Percentiles rank a stretch among this genome's conserved stretches.
Evolutionary conservation across 257 asterid genomes (phyloP).

Genomic region (Solanum clarkiae): DNA sequence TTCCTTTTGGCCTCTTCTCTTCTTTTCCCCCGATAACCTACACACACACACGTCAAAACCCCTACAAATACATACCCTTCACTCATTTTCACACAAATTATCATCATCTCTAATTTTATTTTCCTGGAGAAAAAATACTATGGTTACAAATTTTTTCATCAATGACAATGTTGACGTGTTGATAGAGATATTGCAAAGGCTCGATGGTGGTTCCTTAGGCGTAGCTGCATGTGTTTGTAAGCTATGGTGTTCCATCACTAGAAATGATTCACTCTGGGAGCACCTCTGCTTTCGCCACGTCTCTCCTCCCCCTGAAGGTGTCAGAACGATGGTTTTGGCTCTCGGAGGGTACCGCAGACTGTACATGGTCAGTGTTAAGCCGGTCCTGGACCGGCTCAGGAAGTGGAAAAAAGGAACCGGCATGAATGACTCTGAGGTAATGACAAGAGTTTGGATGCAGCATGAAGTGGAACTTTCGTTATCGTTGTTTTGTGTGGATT

Average conservation of each 20-base stretch:
- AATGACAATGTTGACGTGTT: slow-evolving; percentile 62
- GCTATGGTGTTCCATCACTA: slow-evolving; percentile 49
- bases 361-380: slow-evolving; percentile 62
- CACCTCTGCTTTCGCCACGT: slow-evolving; percentile 73
- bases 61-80: neutral
- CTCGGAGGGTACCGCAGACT: slow-evolving; percentile 74
- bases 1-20: slow-evolving; percentile 47
- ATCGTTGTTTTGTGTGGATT: slow-evolving; percentile 73
- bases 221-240: slow-evolving; percentile 78
- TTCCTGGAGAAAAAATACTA: neutral
- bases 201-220: slow-evolving; percentile 57
- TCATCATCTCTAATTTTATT: neutral
- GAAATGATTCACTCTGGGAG: slow-evolving; percentile 75
- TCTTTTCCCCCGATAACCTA: slow-evolving; percentile 14
- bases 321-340: slow-evolving; percentile 52
- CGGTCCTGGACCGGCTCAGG: slow-evolving; percentile 40
- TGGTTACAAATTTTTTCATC: slow-evolving; percentile 19
- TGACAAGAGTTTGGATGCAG: slow-evolving; percentile 37
- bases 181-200: slow-evolving; percentile 56
- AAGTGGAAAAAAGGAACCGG: neutral
- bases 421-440: slow-evolving; percentile 11
- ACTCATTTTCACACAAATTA: neutral
- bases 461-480: slow-evolving; percentile 73
- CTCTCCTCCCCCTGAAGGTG: slow-evolving; percentile 45
- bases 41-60: neutral